phyloP scores from a whole-genome alignment of 2,329 filamentous ascomycete genomes.

The Penicillium sp. region DNA sequence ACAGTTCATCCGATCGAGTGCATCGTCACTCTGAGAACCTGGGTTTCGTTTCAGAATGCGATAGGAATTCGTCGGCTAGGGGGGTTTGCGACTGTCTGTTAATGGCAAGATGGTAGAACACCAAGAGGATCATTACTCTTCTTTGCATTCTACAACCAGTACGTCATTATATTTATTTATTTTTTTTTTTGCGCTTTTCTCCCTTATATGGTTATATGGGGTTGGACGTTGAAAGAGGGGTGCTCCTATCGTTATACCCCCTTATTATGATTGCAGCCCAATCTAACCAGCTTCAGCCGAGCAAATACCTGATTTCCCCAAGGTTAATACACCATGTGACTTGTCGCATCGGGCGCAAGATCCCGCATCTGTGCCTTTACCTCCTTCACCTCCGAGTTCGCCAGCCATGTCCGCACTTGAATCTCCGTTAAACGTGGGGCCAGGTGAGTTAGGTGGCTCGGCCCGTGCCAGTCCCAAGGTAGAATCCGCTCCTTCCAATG shows the following conservation, averaged over 20 bases:
- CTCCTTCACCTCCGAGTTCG: slow-evolving; percentile 19
- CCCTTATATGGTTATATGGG: background rate
- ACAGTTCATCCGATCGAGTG: slow-evolving; percentile 15
- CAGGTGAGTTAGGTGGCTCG: slow-evolving; percentile 40
- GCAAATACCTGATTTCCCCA: slow-evolving; percentile 32
- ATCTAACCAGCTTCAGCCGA: slow-evolving; percentile 31
- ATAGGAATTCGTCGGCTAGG: slow-evolving; percentile 38
- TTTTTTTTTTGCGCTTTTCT: slow-evolving; percentile 8
- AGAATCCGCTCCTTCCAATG: slow-evolving; percentile 24
- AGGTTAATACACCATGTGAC: slow-evolving; percentile 36
- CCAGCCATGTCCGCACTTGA: slow-evolving; percentile 8
- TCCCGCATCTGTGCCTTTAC: slow-evolving; percentile 27
- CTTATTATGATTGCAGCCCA: slow-evolving; percentile 21
- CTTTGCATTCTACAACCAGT: slow-evolving; percentile 40
- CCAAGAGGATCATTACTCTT: slow-evolving; percentile 34
- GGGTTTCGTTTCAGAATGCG: slow-evolving; percentile 36
- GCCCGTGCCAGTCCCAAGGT: slow-evolving; percentile 30
- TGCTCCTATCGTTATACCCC: background rate
- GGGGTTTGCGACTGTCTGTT: slow-evolving; percentile 40
- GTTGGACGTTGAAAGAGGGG: slow-evolving; percentile 2
- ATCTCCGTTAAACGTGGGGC: slow-evolving; percentile 21
- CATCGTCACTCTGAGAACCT: slow-evolving; percentile 21
- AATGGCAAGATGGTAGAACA: slow-evolving; percentile 45
- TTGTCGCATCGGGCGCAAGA: slow-evolving; percentile 29
- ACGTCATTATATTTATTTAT: slow-evolving; percentile 26